Base-by-base conservation (phyloP, 257 asterid species). In the Penstemon barbatus region DNA sequence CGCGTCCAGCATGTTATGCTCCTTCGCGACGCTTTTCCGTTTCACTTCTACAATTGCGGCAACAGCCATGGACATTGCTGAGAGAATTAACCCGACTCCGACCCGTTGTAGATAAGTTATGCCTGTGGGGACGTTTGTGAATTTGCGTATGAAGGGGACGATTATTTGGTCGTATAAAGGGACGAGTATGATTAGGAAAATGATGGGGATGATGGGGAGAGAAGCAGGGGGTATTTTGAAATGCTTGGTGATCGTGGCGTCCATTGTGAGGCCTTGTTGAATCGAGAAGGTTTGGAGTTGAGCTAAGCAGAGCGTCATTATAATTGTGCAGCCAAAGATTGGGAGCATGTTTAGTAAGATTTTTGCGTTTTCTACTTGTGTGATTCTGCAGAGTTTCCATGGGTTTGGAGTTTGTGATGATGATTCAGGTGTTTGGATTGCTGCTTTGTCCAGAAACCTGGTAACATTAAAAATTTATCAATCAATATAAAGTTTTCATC, bases 291-390 rank as follows among this genome's bases (percentile, higher is more conserved):
- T 87, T 66, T 87, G 97, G 7, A 90, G 93, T 74, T 90, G 95
- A 0, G 97, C 97, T 3, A 90, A 54, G 65, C 93, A 85, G 12
- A 90, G 91, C 1, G 97, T 85, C 97, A 90, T 90, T 62, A 90
- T 77, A 15, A 86, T 83, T 8, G 91, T 77, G 83, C 95, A 90
- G 49, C 86, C 82, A 44, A 90, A 90, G 38, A 90, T 66, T 9
- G 97, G 97, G 3, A 82, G 57, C 83, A 90, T 72, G 68, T 78
- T 76, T 5, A 87, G 73, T 7, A 90, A 7, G 79, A 90, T 83
- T 72, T 90, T 90, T 12, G 87, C 91, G 59, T 90, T 90, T 62
- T 90, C 97, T 0, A 90, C 97, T 80, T 90, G 95, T 36, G 97
- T 90, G 3, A 87, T 88, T n/a, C 81, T 80, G 75, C 95, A 90